These are phyloP conservation scores for Fusarium heterosporum DNA, from an alignment of 2,329 filamentous ascomycete genomes.

Conservation along the genomic window DNA sequence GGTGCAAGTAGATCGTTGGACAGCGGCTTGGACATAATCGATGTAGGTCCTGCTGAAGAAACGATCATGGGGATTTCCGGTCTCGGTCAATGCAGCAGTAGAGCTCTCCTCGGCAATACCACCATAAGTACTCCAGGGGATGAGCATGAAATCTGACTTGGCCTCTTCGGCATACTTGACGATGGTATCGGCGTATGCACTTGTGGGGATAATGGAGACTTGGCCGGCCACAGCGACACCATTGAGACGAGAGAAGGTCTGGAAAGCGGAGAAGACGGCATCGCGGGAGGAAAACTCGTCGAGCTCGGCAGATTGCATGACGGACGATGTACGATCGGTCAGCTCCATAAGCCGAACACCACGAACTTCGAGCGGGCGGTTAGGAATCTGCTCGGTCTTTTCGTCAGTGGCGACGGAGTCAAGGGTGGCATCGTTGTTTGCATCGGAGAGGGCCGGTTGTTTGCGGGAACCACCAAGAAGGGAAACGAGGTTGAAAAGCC, in stretches of 20 bases:
- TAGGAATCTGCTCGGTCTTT: not conserved
- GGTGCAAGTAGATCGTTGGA: constrained; percentile 80
- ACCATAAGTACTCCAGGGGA: constrained; percentile 91
- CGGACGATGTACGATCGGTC: constrained; percentile 91
- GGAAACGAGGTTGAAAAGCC: constrained; percentile 48
- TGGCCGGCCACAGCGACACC: constrained; percentile 85
- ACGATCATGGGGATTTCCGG: constrained; percentile 41
- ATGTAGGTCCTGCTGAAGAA: constrained; percentile 66
- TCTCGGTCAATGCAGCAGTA: constrained; percentile 24
- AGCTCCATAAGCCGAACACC: constrained; percentile 88
- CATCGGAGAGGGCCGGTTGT: constrained; percentile 7
- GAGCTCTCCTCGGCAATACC: constrained; percentile 71
- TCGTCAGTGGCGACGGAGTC: constrained; percentile 7
- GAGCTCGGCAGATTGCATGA: constrained; percentile 91
- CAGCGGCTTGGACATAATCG: constrained; percentile 76
- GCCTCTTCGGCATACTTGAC: constrained; percentile 76
- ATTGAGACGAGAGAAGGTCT: constrained; percentile 85
- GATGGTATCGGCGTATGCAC: constrained; percentile 82
- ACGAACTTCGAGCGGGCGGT: constrained; percentile 59
- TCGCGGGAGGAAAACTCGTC: constrained; percentile 80
- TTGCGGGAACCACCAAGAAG: constrained; percentile 44
- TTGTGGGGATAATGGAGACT: constrained; percentile 81
- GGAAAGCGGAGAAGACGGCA: constrained; percentile 91
- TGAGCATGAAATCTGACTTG: constrained; percentile 77
- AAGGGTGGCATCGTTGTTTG: not conserved